Percentiles rank a stretch among this genome's conserved stretches.
phyloP scores from a whole-genome alignment of 805 yeast genomes.

The Wilhelminamyces savonicus region DNA sequence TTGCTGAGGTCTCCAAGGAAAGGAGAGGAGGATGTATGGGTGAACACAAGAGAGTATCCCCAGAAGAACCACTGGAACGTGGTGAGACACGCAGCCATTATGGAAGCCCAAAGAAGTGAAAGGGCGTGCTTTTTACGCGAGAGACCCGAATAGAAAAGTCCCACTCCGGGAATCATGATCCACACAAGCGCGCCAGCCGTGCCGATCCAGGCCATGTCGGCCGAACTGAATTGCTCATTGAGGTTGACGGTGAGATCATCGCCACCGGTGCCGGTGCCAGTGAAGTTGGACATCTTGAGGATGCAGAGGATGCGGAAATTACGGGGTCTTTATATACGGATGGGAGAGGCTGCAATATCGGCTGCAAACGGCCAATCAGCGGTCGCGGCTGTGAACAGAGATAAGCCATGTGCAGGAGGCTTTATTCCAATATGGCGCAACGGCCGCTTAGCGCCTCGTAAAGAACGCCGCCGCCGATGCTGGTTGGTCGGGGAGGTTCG shows the following conservation, averaged over 20 bases:
- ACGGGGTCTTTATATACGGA: no score
- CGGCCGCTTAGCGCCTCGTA: no score
- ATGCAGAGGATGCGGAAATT: no score
- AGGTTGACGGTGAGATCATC: slow-evolving; percentile 68
- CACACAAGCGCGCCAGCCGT: slow-evolving; percentile 77
- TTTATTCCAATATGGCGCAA: no score
- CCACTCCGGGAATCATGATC: slow-evolving; percentile 97
- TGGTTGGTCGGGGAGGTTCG: no score
- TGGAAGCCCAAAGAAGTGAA: slow-evolving; percentile 87
- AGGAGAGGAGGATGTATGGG: slow-evolving; percentile 53
- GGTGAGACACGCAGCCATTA: slow-evolving; percentile 80
- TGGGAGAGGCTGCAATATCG: no score
- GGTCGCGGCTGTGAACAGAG: no score
- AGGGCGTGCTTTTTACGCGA: slow-evolving; percentile 95
- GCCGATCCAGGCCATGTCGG: slow-evolving; percentile 83
- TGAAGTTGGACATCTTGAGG: slow-evolving; percentile 15
- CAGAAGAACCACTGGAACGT: slow-evolving; percentile 97
- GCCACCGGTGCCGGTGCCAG: slow-evolving; percentile 72
- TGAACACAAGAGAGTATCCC: slow-evolving; percentile 90
- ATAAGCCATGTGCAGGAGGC: no score
- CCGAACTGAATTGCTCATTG: slow-evolving; percentile 62
- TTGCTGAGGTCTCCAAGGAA: slow-evolving; percentile 79
- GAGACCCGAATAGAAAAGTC: slow-evolving; percentile 86
- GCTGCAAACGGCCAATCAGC: no score
- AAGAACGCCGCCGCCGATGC: no score